phyloP scores from a whole-genome alignment of 2,329 filamentous ascomycete species.

The Boeremia exigua region DNA sequence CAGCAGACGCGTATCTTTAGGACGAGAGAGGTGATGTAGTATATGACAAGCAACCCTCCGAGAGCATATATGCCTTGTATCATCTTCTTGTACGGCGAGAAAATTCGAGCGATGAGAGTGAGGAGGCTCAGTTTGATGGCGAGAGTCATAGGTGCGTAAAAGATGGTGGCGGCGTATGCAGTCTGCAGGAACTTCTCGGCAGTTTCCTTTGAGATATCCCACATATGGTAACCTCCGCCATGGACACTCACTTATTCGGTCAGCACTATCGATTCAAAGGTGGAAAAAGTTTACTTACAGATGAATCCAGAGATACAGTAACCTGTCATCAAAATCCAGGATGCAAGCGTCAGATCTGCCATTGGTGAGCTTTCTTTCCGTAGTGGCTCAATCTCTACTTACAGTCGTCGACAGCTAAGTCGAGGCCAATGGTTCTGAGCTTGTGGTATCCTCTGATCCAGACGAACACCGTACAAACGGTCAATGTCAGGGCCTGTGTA shows the following conservation, averaged over 20 bases:
- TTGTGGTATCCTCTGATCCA: slow-evolving; percentile 16
- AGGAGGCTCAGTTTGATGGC: slow-evolving; percentile 34
- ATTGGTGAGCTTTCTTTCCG: background rate
- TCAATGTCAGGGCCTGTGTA: slow-evolving; percentile 15
- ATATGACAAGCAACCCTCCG: slow-evolving; percentile 12
- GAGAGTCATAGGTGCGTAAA: slow-evolving; percentile 27
- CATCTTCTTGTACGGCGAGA: slow-evolving; percentile 21
- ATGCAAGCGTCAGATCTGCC: slow-evolving; percentile 11
- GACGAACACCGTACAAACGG: slow-evolving; percentile 16
- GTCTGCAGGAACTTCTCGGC: slow-evolving; percentile 11
- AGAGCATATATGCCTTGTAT: slow-evolving; percentile 24
- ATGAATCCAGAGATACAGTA: slow-evolving; percentile 14
- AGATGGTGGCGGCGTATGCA: slow-evolving; percentile 17
- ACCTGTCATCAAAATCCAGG: slow-evolving; percentile 16
- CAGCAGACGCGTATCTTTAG: slow-evolving; percentile 18
- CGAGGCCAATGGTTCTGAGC: slow-evolving; percentile 6
- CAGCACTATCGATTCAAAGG: background rate
- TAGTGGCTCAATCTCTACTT: background rate
- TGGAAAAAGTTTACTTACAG: background rate
- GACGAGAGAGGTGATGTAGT: slow-evolving; percentile 10
- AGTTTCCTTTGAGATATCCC: slow-evolving; percentile 10
- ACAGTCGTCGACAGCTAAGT: slow-evolving; percentile 19
- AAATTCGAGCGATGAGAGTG: slow-evolving; percentile 31
- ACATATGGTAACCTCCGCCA: slow-evolving; percentile 21
- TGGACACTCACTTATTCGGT: slow-evolving; percentile 10